Evolutionary conservation across 2,329 filamentous ascomycete genomes (phyloP), one percentile per base, ranked within the genome.

Genomic region (Aspergillus vadensis): DNA sequence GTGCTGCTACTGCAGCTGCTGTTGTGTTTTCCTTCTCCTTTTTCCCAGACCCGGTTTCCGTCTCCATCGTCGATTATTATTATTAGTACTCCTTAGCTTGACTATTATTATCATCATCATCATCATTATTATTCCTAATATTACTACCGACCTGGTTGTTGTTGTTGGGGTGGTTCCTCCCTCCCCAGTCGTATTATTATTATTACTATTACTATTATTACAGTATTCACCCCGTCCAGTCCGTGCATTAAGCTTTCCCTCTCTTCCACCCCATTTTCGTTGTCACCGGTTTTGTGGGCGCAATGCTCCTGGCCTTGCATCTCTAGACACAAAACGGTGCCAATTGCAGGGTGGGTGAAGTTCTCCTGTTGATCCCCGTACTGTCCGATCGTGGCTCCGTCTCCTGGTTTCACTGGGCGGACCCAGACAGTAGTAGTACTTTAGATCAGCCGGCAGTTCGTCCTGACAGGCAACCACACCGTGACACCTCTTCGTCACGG

Each of bases 401-500:
- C 54, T 67, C 62, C 67, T 68, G 68, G 66, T 62, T 58, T 57
- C 49, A 14, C 62, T 64, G 63, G 70, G 69, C 72, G 67, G 69
- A 67, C 67, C 67, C 65, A 67, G 63, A 41, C 61, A 61, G 14
- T 36, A 36, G 32, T 21, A 30, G 65, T 71, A 74, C 72, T 69
- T 65, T 55, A 63, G 69, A 73, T 72, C 67, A 62, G 63, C 66
- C 64, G 61, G 61, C 62, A 59, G 19, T 55, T 27, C 54, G 50
- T 49, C 47, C 32, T 56, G 57, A 57, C 57, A 62, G 60, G 60
- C 63, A 65, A 62, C 65, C 66, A 63, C 65, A 60, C 60, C 60
- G 58, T 58, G 62, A 64, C 63, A 48, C 41, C 58, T 58, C 59
- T 63, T 59, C 44, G 60, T 58, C 59, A 27, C 41, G 39, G 52